Conservation (phyloP, 169 alveolate species). For the Eimeria tenella region DNA sequence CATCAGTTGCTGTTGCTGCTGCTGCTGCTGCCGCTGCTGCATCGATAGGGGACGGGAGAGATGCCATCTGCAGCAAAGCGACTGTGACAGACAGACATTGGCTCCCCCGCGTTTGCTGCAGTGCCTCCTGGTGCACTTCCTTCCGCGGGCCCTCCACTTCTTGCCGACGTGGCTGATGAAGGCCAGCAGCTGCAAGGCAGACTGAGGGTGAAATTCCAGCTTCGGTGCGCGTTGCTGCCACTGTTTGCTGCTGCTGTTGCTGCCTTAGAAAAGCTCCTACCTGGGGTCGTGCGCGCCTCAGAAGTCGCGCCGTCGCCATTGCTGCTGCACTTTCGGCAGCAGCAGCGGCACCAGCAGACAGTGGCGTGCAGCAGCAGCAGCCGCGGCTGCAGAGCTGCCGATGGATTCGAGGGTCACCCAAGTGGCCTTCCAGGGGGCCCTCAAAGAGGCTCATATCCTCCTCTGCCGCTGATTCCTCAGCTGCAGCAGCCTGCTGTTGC, state of each 20-base stretch:
- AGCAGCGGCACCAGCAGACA: background rate
- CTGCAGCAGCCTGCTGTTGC: background rate
- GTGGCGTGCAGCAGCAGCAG: conserved; percentile 13
- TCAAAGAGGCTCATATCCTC: background rate
- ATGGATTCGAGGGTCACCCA: background rate
- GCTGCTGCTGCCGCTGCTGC: conserved; percentile 19
- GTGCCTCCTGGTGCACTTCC: background rate
- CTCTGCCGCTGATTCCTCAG: conserved; percentile 1
- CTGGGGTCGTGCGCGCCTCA: conserved; percentile 27
- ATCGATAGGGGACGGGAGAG: background rate
- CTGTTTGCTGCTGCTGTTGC: background rate
- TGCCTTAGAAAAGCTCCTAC: background rate
- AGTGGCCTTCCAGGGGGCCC: background rate
- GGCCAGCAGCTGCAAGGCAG: conserved; percentile 40
- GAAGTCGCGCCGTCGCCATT: background rate
- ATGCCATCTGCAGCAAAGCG: conserved; percentile 40
- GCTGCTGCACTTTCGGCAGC: background rate
- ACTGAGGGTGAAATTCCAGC: conserved; percentile 4
- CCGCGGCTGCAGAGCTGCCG: conserved; percentile 1
- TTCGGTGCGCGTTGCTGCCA: background rate
- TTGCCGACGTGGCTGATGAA: conserved; percentile 8
- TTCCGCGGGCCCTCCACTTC: background rate
- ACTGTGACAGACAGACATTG: background rate
- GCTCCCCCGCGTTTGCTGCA: background rate
- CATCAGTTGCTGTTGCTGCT: background rate